phyloP scores from a whole-genome alignment of 495 filamentous ascomycete genomes.

The Lineolata rhizophorae region DNA sequence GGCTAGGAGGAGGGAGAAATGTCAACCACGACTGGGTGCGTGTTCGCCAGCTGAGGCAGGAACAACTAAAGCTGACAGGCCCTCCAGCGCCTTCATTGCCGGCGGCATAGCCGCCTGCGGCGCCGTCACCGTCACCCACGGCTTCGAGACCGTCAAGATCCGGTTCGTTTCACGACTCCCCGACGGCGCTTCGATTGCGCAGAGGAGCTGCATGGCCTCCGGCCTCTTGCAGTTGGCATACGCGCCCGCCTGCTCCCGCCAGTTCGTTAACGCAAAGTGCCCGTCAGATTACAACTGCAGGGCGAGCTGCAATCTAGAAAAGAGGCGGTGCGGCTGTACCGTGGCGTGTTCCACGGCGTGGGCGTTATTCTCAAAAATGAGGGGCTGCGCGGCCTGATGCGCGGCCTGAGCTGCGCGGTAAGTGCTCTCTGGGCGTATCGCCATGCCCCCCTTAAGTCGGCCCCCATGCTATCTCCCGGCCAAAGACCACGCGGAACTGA shows the following conservation, averaged over 20 bases:
- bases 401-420: slow-evolving; percentile 74
- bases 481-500: too few relatives aligned
- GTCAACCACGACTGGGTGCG: slow-evolving; percentile 14
- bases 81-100: slow-evolving; percentile 53
- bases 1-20: too few relatives aligned
- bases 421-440: slow-evolving; percentile 9
- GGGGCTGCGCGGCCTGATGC: slow-evolving; percentile 63
- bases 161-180: slow-evolving; percentile 29
- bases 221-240: too few relatives aligned
- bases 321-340: slow-evolving; percentile 68
- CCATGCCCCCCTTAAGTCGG: neutral
- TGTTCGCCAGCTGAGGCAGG: too few relatives aligned
- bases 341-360: slow-evolving; percentile 80
- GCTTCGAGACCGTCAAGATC: slow-evolving; percentile 98
- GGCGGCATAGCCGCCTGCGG: slow-evolving; percentile 93
- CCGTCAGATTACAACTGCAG: slow-evolving; percentile 67
- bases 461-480: too few relatives aligned
- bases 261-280: too few relatives aligned
- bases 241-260: slow-evolving; percentile 3
- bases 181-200: too few relatives aligned
- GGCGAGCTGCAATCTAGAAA: slow-evolving; percentile 80
- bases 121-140: slow-evolving; percentile 92
- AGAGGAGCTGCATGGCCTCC: too few relatives aligned
- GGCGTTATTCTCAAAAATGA: slow-evolving; percentile 83
- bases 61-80: neutral